Evolutionary conservation across 345 rosid genomes (phyloP).

Genomic region (Crucihimalaya himalaica): DNA sequence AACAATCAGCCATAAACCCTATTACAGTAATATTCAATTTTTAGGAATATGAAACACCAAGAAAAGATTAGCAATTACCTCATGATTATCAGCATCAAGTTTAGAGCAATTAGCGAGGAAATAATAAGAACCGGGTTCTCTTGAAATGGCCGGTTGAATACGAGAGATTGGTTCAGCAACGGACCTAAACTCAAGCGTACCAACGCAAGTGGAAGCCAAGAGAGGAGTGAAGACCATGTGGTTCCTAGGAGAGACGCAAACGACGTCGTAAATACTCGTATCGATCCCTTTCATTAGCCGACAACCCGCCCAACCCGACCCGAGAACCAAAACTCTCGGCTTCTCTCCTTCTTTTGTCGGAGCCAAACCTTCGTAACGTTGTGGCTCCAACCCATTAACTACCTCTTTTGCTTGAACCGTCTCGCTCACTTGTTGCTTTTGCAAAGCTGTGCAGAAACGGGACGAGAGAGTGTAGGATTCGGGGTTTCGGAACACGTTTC

Average conservation of each 20-base stretch:
- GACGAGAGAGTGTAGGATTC: constrained; percentile 41
- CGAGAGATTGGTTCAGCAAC: constrained; percentile 83
- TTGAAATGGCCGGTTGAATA: constrained; percentile 77
- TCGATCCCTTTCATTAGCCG: constrained; percentile 82
- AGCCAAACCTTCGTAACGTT: constrained; percentile 46
- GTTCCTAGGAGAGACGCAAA: constrained; percentile 87
- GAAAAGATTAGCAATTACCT: constrained; percentile 51
- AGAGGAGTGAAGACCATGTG: constrained; percentile 97
- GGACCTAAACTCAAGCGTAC: constrained; percentile 89
- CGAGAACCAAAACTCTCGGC: constrained; percentile 83
- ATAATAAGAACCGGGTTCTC: constrained; percentile 77
- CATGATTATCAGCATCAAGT: constrained; percentile 66
- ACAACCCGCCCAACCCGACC: constrained; percentile 97
- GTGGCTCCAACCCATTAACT: constrained; percentile 35
- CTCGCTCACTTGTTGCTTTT: constrained; percentile 26
- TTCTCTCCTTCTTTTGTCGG: constrained; percentile 71
- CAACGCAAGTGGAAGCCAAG: constrained; percentile 93
- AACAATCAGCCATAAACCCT: background rate
- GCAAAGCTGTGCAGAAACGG: constrained; percentile 46
- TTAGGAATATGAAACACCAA: background rate
- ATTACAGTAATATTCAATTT: no score
- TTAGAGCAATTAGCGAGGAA: constrained; percentile 78
- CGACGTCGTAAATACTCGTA: constrained; percentile 75
- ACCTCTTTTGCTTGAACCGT: constrained; percentile 26
- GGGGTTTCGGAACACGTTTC: constrained; percentile 41